A percentile compares a stretch with the other conserved stretches of the same genome.
Conservation (phyloP, 106 monocot species). For the Cymbidium sinense region DNA sequence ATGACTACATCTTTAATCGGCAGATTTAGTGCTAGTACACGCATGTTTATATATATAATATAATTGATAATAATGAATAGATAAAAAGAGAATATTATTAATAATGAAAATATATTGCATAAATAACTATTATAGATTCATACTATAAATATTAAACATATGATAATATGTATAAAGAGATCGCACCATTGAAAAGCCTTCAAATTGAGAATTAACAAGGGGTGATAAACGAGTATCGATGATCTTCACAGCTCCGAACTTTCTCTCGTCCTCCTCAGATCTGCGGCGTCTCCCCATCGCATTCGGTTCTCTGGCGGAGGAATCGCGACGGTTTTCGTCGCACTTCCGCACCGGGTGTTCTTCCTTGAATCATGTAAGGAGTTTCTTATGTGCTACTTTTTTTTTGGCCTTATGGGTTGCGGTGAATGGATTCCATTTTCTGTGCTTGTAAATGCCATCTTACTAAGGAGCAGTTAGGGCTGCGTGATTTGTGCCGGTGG, state of each 20-base stretch:
- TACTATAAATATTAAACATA: no score
- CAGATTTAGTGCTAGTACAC: no score
- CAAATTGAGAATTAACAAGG: no score
- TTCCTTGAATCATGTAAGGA: not conserved
- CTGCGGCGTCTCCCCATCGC: not conserved
- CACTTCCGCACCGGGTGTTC: not conserved
- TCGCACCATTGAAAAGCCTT: no score
- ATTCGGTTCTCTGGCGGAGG: not conserved
- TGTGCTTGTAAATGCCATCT: not conserved
- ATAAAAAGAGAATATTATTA: no score
- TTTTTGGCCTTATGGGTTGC: not conserved
- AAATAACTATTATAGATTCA: no score
- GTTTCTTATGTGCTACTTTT: not conserved
- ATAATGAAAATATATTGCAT: no score
- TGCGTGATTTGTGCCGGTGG: slow-evolving; percentile 1
- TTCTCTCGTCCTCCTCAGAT: not conserved
- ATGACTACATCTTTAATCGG: no score
- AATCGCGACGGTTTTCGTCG: not conserved
- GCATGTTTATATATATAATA: no score
- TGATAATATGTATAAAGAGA: no score
- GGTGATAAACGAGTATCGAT: no score
- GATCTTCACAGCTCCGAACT: not conserved
- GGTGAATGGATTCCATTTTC: not conserved
- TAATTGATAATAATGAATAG: no score
- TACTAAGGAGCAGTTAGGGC: not conserved